A percentile compares a stretch with the other conserved stretches of the same genome.
These are phyloP conservation scores for Conticribra guillardii DNA, from an alignment of 108 stramenopile species.

Conservation along the genomic window DNA sequence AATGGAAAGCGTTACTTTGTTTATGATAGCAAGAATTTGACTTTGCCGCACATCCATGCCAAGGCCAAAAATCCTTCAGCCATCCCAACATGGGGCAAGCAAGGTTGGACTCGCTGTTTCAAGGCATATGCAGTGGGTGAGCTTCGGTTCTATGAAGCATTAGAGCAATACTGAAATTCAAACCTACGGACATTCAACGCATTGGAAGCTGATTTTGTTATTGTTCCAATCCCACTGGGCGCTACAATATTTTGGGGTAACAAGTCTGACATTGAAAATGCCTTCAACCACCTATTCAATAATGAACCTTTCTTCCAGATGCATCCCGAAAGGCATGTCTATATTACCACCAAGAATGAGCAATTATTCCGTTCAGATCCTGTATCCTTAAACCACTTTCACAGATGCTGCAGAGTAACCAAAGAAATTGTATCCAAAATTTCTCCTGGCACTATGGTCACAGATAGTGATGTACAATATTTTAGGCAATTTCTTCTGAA, in stretches of 20 bases:
- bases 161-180: not conserved
- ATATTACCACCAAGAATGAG: constrained; percentile 5
- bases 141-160: not conserved
- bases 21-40: not conserved
- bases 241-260: constrained; percentile 10
- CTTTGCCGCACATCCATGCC: not conserved
- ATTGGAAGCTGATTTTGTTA: constrained; percentile 23
- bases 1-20: too few species aligned
- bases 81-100: not conserved
- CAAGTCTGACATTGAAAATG: not conserved
- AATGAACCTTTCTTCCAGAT: constrained; percentile 8
- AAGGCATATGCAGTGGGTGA: not conserved
- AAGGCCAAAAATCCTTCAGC: not conserved
- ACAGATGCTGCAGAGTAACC: not conserved
- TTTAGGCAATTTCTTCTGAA: not conserved
- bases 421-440: not conserved
- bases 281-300: constrained; percentile 10
- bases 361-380: not conserved
- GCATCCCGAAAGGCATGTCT: constrained; percentile 11
- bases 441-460: not conserved
- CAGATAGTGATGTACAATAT: not conserved
- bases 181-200: not conserved
- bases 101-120: not conserved
- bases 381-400: not conserved
- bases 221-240: constrained; percentile 41